Evolutionary conservation across 257 asterid species (phyloP).

Genomic region (Solanum microdontum): DNA sequence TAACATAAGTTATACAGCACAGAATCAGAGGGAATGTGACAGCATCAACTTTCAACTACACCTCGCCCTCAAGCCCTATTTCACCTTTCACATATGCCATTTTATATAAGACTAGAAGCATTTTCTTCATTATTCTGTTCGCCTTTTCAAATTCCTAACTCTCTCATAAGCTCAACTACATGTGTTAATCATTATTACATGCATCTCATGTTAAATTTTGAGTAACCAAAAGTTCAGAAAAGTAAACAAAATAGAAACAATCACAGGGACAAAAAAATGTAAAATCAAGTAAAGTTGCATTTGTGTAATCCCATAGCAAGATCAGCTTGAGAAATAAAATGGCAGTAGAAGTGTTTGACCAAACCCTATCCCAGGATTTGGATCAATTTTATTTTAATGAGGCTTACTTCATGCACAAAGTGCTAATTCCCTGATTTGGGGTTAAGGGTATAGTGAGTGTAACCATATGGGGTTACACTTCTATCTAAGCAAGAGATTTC

Average conservation of each 20-base stretch:
- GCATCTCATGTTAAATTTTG: background rate
- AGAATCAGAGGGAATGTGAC: background rate
- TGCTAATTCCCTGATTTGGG: background rate
- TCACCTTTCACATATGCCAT: background rate
- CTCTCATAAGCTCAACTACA: background rate
- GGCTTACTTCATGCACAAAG: background rate
- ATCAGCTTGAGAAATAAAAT: background rate
- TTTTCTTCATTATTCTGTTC: background rate
- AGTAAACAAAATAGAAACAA: background rate
- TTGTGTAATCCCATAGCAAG: background rate
- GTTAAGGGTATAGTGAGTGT: background rate
- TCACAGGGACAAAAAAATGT: background rate
- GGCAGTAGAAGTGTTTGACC: background rate
- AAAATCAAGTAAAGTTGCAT: background rate
- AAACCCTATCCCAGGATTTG: background rate
- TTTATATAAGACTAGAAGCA: background rate
- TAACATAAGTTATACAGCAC: background rate
- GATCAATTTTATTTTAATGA: background rate
- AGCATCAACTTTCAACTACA: background rate
- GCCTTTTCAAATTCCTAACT: background rate
- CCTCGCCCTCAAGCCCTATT: background rate
- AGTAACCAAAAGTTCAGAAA: background rate
- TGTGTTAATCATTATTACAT: background rate
- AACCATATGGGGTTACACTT: background rate
- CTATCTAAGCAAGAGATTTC: background rate